Base-by-base conservation (phyloP, 495 filamentous ascomycete species). In the Penicillium coprophilum region DNA sequence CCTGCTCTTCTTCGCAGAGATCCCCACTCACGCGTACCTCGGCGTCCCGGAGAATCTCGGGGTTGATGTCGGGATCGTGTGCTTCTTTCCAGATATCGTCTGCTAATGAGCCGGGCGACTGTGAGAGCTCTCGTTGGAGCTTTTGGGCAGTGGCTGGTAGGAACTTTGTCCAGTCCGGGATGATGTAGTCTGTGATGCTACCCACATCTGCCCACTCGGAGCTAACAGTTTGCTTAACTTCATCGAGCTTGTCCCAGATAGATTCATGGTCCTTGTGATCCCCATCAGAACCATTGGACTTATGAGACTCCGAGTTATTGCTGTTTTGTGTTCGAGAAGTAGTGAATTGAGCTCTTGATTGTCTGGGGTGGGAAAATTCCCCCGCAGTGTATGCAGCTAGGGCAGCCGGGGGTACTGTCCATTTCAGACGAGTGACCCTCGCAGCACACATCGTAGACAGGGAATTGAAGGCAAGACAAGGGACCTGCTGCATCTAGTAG, bases 61-160 rank as follows among this genome's bases (percentile, higher is more conserved):
- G 94, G 57, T 96, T 88, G 38, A 88, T 74, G 36, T 85, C 79
- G 1, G 90, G 84, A 65, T 97, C 89, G 38, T 88, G 85, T 3
- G 94, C 89, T 63, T 98, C 94, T 56, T 79, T 77, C 94, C 94
- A 97, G 41, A 98, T 94, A 46, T 96, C 89, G 53, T 92, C 86
- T 31, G 94, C 90, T 15, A 98, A 77, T 4, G 91, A 94, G 5
- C 90, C 92, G 3, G 90, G 88, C 0, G 85, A 81, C 82, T 93
- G 85, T 20, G 88, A 91, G 12, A 97, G 80, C 75, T 98, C 93
- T 21, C 83, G 80, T 60, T 96, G 92, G 2, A 98, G 82, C 69
- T 96, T 96, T 49, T 83, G 81, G 13, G 92, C 75, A 53, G 88
- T 91, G 24, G 75, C 87, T 4, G 93, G 92, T 7, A 98, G 72